phyloP scores from a whole-genome alignment of 192 early-diverging fungal genomes.

The Phycomyces blakesleeanus region DNA sequence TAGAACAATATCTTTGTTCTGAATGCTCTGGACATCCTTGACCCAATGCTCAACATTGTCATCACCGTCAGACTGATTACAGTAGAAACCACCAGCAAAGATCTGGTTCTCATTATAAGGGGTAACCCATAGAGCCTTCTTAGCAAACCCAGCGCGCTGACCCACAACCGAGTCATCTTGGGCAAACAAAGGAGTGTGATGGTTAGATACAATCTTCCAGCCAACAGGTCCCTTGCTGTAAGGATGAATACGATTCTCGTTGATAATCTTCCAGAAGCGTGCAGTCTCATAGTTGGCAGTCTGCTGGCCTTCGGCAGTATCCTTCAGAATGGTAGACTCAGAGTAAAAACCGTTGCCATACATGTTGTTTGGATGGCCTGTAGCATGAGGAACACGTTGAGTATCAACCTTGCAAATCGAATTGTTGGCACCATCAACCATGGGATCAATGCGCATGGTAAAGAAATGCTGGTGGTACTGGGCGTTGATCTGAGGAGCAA shows the following conservation, averaged over 20 bases:
- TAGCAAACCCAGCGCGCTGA: constrained; percentile 36
- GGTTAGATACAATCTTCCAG: constrained; percentile 29
- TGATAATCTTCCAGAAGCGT: constrained; percentile 39
- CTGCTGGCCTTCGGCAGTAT: constrained; percentile 26
- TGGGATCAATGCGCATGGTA: constrained; percentile 41
- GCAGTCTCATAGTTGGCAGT: constrained; percentile 15
- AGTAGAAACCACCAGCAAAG: constrained; percentile 41
- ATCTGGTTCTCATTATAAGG: constrained; percentile 37
- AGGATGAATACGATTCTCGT: constrained; percentile 29
- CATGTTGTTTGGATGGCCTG: constrained; percentile 31
- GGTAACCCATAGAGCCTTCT: constrained; percentile 38
- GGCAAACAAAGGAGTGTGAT: constrained; percentile 27
- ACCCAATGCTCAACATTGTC: constrained; percentile 26
- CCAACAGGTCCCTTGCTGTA: constrained; percentile 30
- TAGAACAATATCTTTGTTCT: constrained; percentile 29
- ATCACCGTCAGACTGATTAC: constrained; percentile 31
- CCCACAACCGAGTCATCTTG: constrained; percentile 34
- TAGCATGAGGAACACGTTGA: constrained; percentile 19
- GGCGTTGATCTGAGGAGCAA: constrained; percentile 40
- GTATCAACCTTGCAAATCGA: constrained; percentile 28
- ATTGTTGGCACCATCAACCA: constrained; percentile 40
- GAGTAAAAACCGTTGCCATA: constrained; percentile 33
- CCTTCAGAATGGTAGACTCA: constrained; percentile 22
- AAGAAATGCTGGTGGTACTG: constrained; percentile 42
- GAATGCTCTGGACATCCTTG: constrained; percentile 22